A percentile compares a stretch with the other conserved stretches of the same genome.
Evolutionary conservation across 371 early-diverging fungal species (phyloP).

Genomic region (Mortierella sp.): DNA sequence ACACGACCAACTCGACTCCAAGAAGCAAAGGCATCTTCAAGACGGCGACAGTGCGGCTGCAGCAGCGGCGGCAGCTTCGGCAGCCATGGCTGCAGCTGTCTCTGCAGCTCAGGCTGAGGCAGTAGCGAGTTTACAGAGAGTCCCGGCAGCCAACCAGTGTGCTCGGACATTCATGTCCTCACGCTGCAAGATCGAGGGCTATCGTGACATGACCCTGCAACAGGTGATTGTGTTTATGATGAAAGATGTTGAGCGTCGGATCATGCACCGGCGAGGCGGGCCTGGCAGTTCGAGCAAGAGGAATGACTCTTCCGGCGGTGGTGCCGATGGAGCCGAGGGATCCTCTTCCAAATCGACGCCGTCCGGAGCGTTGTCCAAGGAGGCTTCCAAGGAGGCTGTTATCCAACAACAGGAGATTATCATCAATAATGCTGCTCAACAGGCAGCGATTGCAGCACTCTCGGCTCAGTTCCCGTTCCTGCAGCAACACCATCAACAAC

Average conservation of each 20-base stretch:
- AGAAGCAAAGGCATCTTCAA: constrained; percentile 43
- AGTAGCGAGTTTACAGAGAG: constrained; percentile 45
- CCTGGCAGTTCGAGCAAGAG: constrained; percentile 7
- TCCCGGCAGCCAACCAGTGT: constrained; percentile 54
- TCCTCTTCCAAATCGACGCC: constrained; percentile 9
- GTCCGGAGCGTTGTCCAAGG: not conserved
- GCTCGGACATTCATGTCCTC: constrained; percentile 56
- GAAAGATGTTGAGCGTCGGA: constrained; percentile 50
- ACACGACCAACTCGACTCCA: constrained; percentile 43
- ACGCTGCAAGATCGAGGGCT: constrained; percentile 48
- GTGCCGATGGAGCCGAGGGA: not conserved
- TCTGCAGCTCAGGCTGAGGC: constrained; percentile 51
- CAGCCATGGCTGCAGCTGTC: constrained; percentile 56
- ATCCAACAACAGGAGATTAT: constrained; percentile 46
- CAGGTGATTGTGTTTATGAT: constrained; percentile 54
- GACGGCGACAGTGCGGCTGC: constrained; percentile 34
- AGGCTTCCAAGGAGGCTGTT: constrained; percentile 17
- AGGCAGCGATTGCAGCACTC: constrained; percentile 46
- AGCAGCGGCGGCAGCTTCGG: constrained; percentile 44
- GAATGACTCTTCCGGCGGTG: constrained; percentile 6
- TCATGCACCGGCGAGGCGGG: constrained; percentile 37
- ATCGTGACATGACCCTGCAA: constrained; percentile 47
- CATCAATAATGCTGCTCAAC: constrained; percentile 48
- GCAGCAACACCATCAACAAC: constrained; percentile 37
- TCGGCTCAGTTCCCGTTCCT: constrained; percentile 51